Percentiles rank a stretch among this genome's conserved stretches.
Conservation (phyloP, 805 yeast genomes). For the Tetrapisispora taiwanensis region DNA sequence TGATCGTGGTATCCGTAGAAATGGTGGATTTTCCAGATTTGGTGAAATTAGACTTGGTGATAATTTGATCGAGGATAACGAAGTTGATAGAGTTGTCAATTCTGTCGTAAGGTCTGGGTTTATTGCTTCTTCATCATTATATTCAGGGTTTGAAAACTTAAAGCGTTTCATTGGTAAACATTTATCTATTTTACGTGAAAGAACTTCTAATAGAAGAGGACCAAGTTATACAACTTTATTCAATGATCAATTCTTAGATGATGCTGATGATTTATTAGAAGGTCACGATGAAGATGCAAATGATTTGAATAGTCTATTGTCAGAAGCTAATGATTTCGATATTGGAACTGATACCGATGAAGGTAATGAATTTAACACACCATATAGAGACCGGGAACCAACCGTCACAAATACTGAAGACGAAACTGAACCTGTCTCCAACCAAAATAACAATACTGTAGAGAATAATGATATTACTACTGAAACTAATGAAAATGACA, state of each 20-base stretch:
- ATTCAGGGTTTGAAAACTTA: slow-evolving; percentile 14
- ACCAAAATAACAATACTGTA: not conserved
- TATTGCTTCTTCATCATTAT: slow-evolving; percentile 33
- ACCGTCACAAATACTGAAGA: not conserved
- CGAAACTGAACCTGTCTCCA: not conserved
- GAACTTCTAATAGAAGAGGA: slow-evolving; percentile 22
- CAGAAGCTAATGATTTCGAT: slow-evolving; percentile 28
- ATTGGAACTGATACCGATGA: slow-evolving; percentile 25
- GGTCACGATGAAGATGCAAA: slow-evolving; percentile 42
- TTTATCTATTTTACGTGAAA: slow-evolving; percentile 14
- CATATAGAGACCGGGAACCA: not conserved
- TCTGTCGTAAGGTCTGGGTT: slow-evolving; percentile 50
- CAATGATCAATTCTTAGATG: slow-evolving; percentile 29
- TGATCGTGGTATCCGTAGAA: slow-evolving; percentile 69
- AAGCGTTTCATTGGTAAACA: slow-evolving; percentile 10
- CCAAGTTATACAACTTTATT: slow-evolving; percentile 27
- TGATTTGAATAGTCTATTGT: slow-evolving; percentile 36
- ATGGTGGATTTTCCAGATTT: slow-evolving; percentile 65
- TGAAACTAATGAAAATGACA: not conserved
- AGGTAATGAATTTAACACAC: not conserved
- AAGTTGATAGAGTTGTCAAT: slow-evolving; percentile 50
- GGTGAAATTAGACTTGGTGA: slow-evolving; percentile 83
- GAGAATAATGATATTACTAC: not conserved
- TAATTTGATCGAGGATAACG: slow-evolving; percentile 55
- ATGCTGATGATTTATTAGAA: slow-evolving; percentile 27